phyloP scores from a whole-genome alignment of 441 rosid genomes.

The Adansonia grandidieri region DNA sequence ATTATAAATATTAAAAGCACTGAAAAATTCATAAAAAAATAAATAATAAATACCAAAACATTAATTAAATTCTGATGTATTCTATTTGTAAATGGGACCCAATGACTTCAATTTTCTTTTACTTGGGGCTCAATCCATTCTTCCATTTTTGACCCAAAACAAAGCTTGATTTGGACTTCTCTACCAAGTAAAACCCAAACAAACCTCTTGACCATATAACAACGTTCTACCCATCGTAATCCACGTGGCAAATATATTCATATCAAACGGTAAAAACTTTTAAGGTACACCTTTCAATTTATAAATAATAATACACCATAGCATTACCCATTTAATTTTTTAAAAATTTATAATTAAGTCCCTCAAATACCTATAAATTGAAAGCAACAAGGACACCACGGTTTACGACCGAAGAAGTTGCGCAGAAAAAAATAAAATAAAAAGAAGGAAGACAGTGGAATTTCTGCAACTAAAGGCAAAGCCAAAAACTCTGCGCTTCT shows the following conservation, averaged over 20 bases:
- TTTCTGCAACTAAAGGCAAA: constrained; percentile 20
- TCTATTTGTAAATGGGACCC: no score
- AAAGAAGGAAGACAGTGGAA: constrained; percentile 14
- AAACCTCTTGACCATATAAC: neutral
- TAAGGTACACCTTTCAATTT: neutral
- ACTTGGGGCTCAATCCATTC: no score
- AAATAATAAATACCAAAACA: no score
- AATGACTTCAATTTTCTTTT: no score
- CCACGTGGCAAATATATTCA: neutral
- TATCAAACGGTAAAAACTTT: neutral
- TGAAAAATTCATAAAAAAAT: no score
- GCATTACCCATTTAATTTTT: neutral
- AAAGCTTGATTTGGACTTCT: neutral
- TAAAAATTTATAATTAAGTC: neutral
- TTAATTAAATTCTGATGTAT: no score
- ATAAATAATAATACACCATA: constrained; percentile 4
- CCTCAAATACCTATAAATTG: constrained; percentile 41
- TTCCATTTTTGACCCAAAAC: neutral
- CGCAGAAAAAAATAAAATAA: no score
- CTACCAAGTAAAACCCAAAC: neutral
- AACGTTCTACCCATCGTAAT: neutral
- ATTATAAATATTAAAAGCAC: no score
- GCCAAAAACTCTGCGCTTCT: neutral
- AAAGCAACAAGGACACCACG: neutral
- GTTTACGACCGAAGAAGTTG: neutral